Evolutionary conservation across 2,329 filamentous ascomycete genomes (phyloP).

Genomic region (Mycosphaerella arachidis): DNA sequence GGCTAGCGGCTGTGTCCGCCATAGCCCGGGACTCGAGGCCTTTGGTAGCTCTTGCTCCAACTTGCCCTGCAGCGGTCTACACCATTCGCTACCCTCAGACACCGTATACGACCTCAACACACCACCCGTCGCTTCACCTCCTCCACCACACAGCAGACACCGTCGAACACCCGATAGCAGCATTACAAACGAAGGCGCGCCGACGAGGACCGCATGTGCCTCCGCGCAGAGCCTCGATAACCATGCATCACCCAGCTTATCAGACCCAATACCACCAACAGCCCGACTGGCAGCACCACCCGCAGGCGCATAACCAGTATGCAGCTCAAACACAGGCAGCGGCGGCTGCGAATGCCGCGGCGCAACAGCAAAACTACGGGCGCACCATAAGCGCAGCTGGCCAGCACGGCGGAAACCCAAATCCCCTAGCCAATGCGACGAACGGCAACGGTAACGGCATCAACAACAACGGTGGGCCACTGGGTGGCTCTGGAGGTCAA

Average conservation of each 20-base stretch:
- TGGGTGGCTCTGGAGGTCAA: conserved; percentile 13
- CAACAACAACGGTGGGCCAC: conserved; percentile 14
- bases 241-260: conserved; percentile 55
- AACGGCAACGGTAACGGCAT: conserved; percentile 30
- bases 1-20: not conserved
- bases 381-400: conserved; percentile 33
- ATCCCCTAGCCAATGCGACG: not conserved
- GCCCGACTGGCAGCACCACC: conserved; percentile 65
- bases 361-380: conserved; percentile 34
- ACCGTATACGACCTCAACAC: not conserved
- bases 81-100: not conserved
- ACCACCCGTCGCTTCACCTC: not conserved
- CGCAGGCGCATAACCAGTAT: conserved; percentile 47
- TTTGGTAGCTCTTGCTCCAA: not conserved
- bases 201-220: conserved; percentile 18
- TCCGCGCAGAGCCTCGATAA: conserved; percentile 14
- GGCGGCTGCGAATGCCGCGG: conserved; percentile 44
- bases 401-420: conserved; percentile 31
- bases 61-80: not conserved
- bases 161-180: not conserved
- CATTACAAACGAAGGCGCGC: conserved; percentile 7
- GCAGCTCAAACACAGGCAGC: conserved; percentile 40
- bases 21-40: not conserved
- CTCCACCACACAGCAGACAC: not conserved
- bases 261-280: conserved; percentile 56